Conservation (phyloP, 177 flowering plant genomes). For the Vitis hybrid region DNA sequence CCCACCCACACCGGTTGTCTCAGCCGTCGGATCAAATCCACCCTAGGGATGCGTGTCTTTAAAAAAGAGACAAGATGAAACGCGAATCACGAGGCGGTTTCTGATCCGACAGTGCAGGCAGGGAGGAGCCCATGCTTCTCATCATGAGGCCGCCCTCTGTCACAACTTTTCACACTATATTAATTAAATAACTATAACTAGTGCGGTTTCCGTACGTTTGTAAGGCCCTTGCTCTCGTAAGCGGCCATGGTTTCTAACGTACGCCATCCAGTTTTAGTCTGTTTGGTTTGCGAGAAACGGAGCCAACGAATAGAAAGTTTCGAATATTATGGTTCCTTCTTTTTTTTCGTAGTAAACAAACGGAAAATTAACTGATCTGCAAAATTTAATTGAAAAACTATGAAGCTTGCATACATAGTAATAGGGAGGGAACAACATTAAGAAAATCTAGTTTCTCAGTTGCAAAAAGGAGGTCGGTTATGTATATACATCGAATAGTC, state of each 20-base stretch:
- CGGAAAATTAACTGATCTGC: background rate
- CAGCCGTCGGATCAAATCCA: background rate
- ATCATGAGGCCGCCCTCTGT: conserved; percentile 14
- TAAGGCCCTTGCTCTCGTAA: too few relatives aligned
- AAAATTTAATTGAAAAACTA: background rate
- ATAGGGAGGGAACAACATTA: background rate
- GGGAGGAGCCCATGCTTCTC: conserved; percentile 14
- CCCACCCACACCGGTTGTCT: background rate
- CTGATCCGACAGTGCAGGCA: conserved; percentile 5
- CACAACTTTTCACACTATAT: background rate
- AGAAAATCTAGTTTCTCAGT: conserved; percentile 1
- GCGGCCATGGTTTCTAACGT: too few relatives aligned
- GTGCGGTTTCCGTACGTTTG: background rate
- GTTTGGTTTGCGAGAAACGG: too few relatives aligned
- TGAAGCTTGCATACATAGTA: background rate
- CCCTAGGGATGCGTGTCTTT: background rate
- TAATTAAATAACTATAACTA: background rate
- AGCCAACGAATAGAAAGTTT: too few relatives aligned
- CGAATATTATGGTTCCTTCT: background rate
- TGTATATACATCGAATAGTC: background rate
- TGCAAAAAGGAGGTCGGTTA: background rate
- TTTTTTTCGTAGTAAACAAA: background rate
- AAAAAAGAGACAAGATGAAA: background rate
- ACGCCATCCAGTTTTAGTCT: too few relatives aligned
- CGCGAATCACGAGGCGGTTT: conserved; percentile 7